A percentile compares a stretch with the other conserved stretches of the same genome.
Evolutionary conservation across 805 yeast species (phyloP).

Genomic region (Cyberlindnera xishuangbannaensis): DNA sequence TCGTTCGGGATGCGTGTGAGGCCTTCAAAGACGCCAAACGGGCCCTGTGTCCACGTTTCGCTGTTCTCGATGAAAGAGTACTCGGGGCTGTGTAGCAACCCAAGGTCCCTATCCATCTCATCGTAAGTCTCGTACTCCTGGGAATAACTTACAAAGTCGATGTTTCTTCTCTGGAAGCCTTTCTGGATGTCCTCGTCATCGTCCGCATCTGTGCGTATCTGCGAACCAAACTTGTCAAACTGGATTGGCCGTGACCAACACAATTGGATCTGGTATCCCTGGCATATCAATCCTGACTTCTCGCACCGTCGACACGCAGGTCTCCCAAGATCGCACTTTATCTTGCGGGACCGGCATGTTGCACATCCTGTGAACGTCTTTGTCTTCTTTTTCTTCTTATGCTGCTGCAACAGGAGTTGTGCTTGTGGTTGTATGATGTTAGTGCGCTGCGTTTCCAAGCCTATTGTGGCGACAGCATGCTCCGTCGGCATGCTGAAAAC

Average conservation of each 20-base stretch:
- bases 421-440: background rate
- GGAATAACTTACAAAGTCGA: constrained; percentile 71
- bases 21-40: constrained; percentile 77
- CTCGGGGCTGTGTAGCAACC: constrained; percentile 45
- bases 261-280: constrained; percentile 77
- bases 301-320: constrained; percentile 72
- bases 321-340: constrained; percentile 68
- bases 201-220: constrained; percentile 22
- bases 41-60: constrained; percentile 57
- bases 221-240: constrained; percentile 43
- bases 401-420: background rate
- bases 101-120: constrained; percentile 72
- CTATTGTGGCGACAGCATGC: too few relatives aligned
- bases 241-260: constrained; percentile 61
- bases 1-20: constrained; percentile 16
- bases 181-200: constrained; percentile 36
- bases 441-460: constrained; percentile 1
- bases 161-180: constrained; percentile 61
- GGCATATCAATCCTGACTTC: constrained; percentile 62
- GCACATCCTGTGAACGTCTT: constrained; percentile 87
- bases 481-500: too few relatives aligned
- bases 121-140: constrained; percentile 66
- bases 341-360: constrained; percentile 76
- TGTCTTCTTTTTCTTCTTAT: constrained; percentile 32
- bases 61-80: constrained; percentile 33